Evolutionary conservation across 106 monocot genomes (phyloP).

Genomic region (Dendrobium officinale): DNA sequence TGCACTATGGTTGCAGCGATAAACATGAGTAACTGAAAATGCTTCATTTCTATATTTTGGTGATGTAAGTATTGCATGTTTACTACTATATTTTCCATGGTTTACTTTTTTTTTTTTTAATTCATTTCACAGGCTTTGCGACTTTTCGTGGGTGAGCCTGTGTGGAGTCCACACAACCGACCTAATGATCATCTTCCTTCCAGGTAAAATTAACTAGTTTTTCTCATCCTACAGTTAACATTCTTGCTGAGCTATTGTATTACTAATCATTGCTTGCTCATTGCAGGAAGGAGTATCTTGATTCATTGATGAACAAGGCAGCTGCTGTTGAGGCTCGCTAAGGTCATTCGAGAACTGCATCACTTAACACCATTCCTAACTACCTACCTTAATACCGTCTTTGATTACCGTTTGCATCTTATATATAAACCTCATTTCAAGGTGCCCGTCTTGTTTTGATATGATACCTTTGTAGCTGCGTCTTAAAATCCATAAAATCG

Average conservation of each 20-base stretch:
- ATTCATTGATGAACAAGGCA: slow-evolving; percentile 15
- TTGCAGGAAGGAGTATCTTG: slow-evolving; percentile 22
- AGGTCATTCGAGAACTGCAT: not conserved
- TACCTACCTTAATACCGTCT: not conserved
- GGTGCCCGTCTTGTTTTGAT: not conserved
- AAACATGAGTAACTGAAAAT: too few species aligned
- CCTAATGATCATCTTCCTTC: slow-evolving; percentile 86
- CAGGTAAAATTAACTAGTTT: slow-evolving; percentile 33
- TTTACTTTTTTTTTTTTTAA: too few species aligned
- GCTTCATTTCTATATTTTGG: too few species aligned
- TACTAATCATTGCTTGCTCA: not conserved
- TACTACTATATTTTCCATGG: not conserved
- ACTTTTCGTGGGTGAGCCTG: slow-evolving; percentile 90
- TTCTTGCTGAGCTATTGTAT: not conserved
- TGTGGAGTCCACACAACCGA: slow-evolving; percentile 94
- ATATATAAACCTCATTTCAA: not conserved
- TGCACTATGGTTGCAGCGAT: too few species aligned
- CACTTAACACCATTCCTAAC: not conserved
- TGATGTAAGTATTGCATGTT: not conserved
- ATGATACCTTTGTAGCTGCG: not conserved
- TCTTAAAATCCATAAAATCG: not conserved
- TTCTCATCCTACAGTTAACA: not conserved
- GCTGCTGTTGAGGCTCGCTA: slow-evolving; percentile 12
- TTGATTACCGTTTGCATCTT: not conserved
- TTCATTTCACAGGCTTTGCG: slow-evolving; percentile 53